Evolutionary conservation across 129 eudicot genomes (phyloP).

Genomic region (Lactuca sativa): DNA sequence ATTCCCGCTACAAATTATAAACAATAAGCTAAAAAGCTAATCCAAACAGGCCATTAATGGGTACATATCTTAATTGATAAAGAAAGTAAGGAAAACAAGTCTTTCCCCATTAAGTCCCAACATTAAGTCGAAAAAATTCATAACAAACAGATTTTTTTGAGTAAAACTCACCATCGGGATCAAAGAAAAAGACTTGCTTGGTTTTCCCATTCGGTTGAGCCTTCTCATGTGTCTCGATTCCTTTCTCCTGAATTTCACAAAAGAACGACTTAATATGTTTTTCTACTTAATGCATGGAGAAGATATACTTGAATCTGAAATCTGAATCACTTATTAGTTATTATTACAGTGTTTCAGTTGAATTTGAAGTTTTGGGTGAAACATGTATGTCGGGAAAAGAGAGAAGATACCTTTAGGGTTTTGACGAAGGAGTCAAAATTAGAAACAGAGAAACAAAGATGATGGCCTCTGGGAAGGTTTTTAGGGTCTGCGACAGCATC

Average conservation of each 20-base stretch:
- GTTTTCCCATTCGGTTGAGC: conserved; percentile 80
- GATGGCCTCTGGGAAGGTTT: conserved; percentile 81
- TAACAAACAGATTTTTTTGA: not conserved
- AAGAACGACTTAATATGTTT: too few species aligned
- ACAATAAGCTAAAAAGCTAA: too few species aligned
- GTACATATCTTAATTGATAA: too few species aligned
- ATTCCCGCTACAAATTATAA: too few species aligned
- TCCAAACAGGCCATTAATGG: too few species aligned
- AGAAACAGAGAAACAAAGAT: conserved; percentile 66
- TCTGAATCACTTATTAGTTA: not conserved
- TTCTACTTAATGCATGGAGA: too few species aligned
- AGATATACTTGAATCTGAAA: not conserved
- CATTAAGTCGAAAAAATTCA: not conserved
- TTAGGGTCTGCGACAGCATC: conserved; percentile 60
- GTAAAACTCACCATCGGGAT: conserved; percentile 80
- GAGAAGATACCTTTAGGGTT: conserved; percentile 55
- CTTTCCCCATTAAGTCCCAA: too few species aligned
- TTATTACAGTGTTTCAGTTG: not conserved
- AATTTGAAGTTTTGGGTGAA: not conserved
- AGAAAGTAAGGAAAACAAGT: too few species aligned
- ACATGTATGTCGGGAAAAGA: not conserved
- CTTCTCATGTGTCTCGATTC: conserved; percentile 68
- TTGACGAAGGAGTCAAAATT: conserved; percentile 74
- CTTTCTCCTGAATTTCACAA: conserved; percentile 57
- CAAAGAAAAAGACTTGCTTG: conserved; percentile 92